Base-by-base conservation (phyloP, 2,329 filamentous ascomycete species). In the Ceratocystis lukuohia region DNA sequence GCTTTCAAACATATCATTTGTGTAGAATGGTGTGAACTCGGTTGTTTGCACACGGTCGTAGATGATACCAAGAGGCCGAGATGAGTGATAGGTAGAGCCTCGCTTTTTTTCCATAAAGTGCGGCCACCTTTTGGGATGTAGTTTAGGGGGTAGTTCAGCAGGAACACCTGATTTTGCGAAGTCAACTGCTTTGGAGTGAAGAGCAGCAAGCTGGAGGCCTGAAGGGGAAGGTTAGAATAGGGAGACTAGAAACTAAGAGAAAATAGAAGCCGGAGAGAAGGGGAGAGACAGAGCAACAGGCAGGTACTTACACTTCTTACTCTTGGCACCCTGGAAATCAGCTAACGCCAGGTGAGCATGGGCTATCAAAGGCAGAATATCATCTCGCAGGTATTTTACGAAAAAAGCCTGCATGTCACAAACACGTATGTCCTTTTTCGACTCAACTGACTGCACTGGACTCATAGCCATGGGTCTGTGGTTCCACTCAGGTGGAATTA, bases 121-220 rank as follows among this genome's bases (percentile, higher is more conserved):
- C 0, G 91, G 94, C 82, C 85, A 96, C 65, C 71, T 76, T 5
- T 71, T 77, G 0, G 88, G 85, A n/a, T 79, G 77, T 3, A 94
- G 77, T 0, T 80, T 77, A 48, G 77, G 76, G 5, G 79, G 78
- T 78, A 96, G 88, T 22, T 80, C 76, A 0, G 92, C 93, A 0
- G 88, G 83, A 8, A 87, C 81, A 0, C 94, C 94, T 1, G 90
- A 93, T 77, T 99, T 99, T 57, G 89, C 86, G 73, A 94, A 99
- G 74, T 99, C 94, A 0, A 99, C 94, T 0, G 94, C 93, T 70
- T 86, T 85, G 0, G 94, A 97, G 74, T 99, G 94, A 2, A 97
- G 77, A 7, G 82, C 78, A 2, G 93, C 91, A 3, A 97, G 79
- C 63, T 85, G 77, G 0, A 94, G 76, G 71, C 83, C 83, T 85